A percentile compares a stretch with the other conserved stretches of the same genome.
phyloP scores from a whole-genome alignment of 345 rosid genomes.

The Salix viminalis region DNA sequence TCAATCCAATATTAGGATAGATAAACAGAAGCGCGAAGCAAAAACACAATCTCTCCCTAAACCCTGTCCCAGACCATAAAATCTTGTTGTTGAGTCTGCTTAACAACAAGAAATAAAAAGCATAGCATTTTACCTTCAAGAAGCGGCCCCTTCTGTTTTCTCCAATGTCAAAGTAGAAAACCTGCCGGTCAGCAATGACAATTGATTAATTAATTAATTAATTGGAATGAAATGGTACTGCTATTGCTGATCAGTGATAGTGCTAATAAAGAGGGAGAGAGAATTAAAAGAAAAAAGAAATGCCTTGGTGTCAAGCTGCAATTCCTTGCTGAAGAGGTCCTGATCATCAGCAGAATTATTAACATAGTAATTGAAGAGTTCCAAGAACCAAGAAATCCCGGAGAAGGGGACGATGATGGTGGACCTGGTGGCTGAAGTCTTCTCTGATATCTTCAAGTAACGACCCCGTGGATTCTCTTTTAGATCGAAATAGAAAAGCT shows the following conservation, averaged over 20 bases:
- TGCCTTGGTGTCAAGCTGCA: constrained; percentile 96
- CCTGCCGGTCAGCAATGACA: constrained; percentile 32
- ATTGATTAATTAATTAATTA: neutral
- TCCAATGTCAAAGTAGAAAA: constrained; percentile 94
- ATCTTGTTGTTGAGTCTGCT: neutral
- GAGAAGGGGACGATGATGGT: constrained; percentile 96
- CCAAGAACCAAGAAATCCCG: constrained; percentile 96
- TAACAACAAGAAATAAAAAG: neutral
- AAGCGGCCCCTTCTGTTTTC: constrained; percentile 95
- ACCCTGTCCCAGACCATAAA: neutral
- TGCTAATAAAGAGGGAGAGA: neutral
- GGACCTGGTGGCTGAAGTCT: constrained; percentile 97
- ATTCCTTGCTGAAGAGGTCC: constrained; percentile 87
- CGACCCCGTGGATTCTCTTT: constrained; percentile 96
- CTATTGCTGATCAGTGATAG: neutral
- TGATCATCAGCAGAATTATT: constrained; percentile 62
- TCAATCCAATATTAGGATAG: neutral
- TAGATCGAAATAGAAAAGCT: constrained; percentile 94
- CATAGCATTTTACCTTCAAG: constrained; percentile 54
- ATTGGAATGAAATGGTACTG: neutral
- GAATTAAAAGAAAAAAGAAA: neutral
- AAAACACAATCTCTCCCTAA: neutral
- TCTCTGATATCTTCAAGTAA: constrained; percentile 92
- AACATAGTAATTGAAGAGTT: constrained; percentile 95
- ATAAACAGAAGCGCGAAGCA: neutral